Percentiles rank a stretch among this genome's conserved stretches.
These are phyloP conservation scores for Ophiostoma sp. DNA, from an alignment of 2,329 filamentous ascomycete species.

Conservation along the genomic window DNA sequence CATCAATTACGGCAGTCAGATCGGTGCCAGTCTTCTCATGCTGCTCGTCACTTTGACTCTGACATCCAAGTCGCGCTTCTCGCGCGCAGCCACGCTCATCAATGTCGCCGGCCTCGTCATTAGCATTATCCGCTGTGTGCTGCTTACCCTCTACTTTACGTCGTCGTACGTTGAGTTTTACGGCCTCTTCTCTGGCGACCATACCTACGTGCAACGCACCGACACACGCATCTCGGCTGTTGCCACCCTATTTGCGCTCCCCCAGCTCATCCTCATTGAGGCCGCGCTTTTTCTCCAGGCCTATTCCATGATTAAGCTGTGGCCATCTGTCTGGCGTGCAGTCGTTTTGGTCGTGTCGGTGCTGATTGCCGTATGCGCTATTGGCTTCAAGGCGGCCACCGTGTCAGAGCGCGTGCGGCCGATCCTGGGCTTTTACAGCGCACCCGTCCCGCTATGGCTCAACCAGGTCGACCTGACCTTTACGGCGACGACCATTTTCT, in stretches of 20 bases:
- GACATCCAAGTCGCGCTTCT: slow-evolving; percentile 65
- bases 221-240: slow-evolving; percentile 43
- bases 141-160: slow-evolving; percentile 61
- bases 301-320: slow-evolving; percentile 54
- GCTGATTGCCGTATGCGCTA: slow-evolving; percentile 36
- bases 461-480: slow-evolving; percentile 40
- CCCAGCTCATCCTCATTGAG: slow-evolving; percentile 49
- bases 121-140: slow-evolving; percentile 59
- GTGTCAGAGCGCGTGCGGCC: slow-evolving; percentile 42
- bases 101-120: slow-evolving; percentile 62
- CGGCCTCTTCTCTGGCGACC: slow-evolving; percentile 57
- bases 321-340: slow-evolving; percentile 43
- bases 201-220: slow-evolving; percentile 44
- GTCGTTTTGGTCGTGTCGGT: slow-evolving; percentile 36
- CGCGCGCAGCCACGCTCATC: slow-evolving; percentile 63
- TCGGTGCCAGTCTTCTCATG: slow-evolving; percentile 54
- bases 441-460: slow-evolving; percentile 39
- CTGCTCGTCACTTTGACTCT: slow-evolving; percentile 66
- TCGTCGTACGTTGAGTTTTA: slow-evolving; percentile 64
- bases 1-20: slow-evolving; percentile 32
- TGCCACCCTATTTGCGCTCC: slow-evolving; percentile 45
- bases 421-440: slow-evolving; percentile 32
- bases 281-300: slow-evolving; percentile 53
- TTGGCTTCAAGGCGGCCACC: slow-evolving; percentile 39
- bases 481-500: slow-evolving; percentile 40